Evolutionary conservation across 345 rosid genomes (phyloP).

Genomic region (Gossypium raimondii): DNA sequence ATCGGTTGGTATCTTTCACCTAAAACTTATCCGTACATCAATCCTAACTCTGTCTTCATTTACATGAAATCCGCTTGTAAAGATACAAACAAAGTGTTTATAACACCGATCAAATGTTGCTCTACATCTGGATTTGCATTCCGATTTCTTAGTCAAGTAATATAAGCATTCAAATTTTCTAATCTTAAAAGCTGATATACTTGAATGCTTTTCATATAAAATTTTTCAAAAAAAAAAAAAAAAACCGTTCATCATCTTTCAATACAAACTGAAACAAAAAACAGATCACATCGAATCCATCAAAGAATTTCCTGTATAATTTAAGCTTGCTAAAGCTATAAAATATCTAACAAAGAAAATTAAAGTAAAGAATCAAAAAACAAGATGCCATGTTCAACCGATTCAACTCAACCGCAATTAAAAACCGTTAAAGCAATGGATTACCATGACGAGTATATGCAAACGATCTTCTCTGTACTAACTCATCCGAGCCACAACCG

Average conservation of each 20-base stretch:
- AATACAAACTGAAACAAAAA: background rate
- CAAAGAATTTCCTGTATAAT: background rate
- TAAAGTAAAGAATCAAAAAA: constrained; percentile 5
- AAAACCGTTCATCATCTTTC: background rate
- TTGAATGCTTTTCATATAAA: background rate
- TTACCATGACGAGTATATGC: constrained; percentile 11
- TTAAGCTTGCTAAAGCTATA: constrained; percentile 6
- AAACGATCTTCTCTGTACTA: background rate
- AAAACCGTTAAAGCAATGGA: background rate
- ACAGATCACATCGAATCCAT: background rate
- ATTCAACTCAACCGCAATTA: constrained; percentile 1
- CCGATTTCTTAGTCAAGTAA: background rate
- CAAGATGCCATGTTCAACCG: constrained; percentile 4
- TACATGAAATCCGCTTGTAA: background rate
- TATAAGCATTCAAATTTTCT: background rate
- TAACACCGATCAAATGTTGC: background rate
- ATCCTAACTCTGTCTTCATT: background rate
- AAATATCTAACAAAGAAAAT: background rate
- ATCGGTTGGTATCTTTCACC: background rate
- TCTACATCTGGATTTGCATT: background rate
- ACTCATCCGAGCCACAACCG: constrained; percentile 9
- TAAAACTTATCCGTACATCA: background rate
- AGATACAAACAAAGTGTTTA: background rate
- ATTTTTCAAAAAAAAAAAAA: background rate
- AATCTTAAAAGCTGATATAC: background rate